Evolutionary conservation across 306 rosid genomes (phyloP), one percentile per base, ranked within the genome.

Genomic region (Ammopiptanthus mongolicus): DNA sequence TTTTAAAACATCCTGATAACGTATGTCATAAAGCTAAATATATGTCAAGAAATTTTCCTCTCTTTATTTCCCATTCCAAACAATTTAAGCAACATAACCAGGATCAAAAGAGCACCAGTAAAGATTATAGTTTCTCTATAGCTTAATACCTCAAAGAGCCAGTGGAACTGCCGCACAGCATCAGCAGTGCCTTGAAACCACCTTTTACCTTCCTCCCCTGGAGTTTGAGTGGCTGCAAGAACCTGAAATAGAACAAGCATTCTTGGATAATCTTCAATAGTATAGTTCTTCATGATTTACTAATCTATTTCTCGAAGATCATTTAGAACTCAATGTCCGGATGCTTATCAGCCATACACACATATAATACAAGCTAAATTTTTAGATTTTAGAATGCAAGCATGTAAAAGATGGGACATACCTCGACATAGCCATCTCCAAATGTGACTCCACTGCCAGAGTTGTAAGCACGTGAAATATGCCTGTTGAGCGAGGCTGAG

Each of bases 131-230:
- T 17, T 59, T 12, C 44, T 74, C 21, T 77, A 15, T 33, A 51
- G 19, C 19, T 62, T 28, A 42, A 65, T 80, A 91, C 98, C 98
- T 94, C 98, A 78, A 94, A 94, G 74, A 91, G 97, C 97, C 98
- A 94, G 79, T 94, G 97, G 86, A 94, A 94, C 79, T 94, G 98
- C n/a, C 98, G 50, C 56, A 91, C 97, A n/a, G 98, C 98, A 74
- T 94, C 98, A 68, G 98, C 98, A 37, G 97, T 91, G 60, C 97
- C 98, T 78, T 80, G 98, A 83, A 94, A 94, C 98, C 98, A 94
- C 59, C 3, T 88, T 81, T 91, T 77, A 65, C 98, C 97, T 21
- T 81, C 86, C 84, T 68, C 96, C 36, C 98, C 98, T 25, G 96
- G 96, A 51, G 98, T 91, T 88, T 94, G 98, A 73, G 97, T 94